Evolutionary conservation across 2,329 filamentous ascomycete species (phyloP), one percentile per base, ranked within the genome.

Genomic region (Penicillium sclerotiorum): DNA sequence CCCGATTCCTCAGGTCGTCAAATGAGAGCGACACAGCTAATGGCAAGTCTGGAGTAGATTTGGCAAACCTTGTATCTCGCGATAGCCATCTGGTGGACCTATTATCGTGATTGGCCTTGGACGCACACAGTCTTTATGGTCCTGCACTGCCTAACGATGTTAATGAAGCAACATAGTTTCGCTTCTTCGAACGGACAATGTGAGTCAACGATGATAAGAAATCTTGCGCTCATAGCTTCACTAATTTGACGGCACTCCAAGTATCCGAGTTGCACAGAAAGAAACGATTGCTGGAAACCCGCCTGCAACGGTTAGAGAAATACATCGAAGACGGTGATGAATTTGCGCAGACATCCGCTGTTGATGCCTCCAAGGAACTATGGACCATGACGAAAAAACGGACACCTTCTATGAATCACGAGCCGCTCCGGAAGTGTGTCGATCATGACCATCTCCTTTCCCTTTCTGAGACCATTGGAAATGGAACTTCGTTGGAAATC

Each of bases 51-150:
- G n/a, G 12, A 83, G 25, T 20, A 36, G 80, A 56, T 87, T 1
- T 92, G 88, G 88, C 86, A 93, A 71, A 74, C 77, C 0, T 54
- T 76, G 12, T 91, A 86, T 59, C 78, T 90, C 9, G 77, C 73
- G 4, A 76, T 76, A 8, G 80, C 87, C 3, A 73, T 91, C 5
- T 81, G 79, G 44, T 82, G 87, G 73, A 86, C 87, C 0, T 78
- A 87, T 42, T 79, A 84, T 62, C 80, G 88, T 4, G 82, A 90
- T 43, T 93, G 88, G 89, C 86, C 88, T 1, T 92, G 89, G 89
- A 89, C 88, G 12, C 88, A 90, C 62, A 89, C 87, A 1, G 85
- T 90, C 15, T 90, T 88, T 67, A 88, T 89, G 36, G 55, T 60
- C 8, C 73, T 92, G 15, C 88, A 92, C 63, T 84, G 84, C 12